phyloP scores from a whole-genome alignment of 345 rosid species.

The Anacardium occidentale region DNA sequence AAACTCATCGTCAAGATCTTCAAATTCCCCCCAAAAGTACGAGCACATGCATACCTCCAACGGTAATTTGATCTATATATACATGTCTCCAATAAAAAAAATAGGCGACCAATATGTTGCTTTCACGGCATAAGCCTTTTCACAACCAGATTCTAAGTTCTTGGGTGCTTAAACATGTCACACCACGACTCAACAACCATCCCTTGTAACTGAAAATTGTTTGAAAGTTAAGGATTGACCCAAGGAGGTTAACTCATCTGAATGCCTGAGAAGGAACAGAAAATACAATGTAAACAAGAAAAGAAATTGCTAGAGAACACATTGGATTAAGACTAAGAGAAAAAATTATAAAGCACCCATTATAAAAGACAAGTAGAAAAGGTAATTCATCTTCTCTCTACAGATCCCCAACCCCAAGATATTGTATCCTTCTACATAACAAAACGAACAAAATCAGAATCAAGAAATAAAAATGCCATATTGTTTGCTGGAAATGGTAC shows the following conservation, averaged over 20 bases:
- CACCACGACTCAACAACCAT: too few relatives aligned
- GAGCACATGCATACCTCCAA: too few relatives aligned
- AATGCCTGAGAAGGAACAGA: neutral
- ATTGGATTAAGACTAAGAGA: neutral
- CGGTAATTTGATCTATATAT: too few relatives aligned
- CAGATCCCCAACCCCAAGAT: constrained; percentile 25
- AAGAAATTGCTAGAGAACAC: neutral
- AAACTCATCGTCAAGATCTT: too few relatives aligned
- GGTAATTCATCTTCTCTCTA: constrained; percentile 33
- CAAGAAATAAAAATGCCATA: constrained; percentile 19
- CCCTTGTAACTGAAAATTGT: too few relatives aligned
- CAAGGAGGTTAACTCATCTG: neutral
- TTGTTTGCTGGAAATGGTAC: constrained; percentile 32
- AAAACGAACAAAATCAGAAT: constrained; percentile 12
- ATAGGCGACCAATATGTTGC: too few relatives aligned
- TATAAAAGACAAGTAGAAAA: neutral
- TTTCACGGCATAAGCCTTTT: too few relatives aligned
- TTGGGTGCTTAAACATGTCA: too few relatives aligned
- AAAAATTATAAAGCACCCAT: constrained; percentile 22
- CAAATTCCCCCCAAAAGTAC: too few relatives aligned
- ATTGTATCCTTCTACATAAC: constrained; percentile 30
- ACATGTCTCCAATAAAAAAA: too few relatives aligned
- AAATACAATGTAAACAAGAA: neutral
- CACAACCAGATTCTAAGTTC: too few relatives aligned
- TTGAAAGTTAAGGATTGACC: neutral